These are phyloP conservation scores for Candida oleophila DNA, from an alignment of 805 yeast species.

Conservation along the genomic window DNA sequence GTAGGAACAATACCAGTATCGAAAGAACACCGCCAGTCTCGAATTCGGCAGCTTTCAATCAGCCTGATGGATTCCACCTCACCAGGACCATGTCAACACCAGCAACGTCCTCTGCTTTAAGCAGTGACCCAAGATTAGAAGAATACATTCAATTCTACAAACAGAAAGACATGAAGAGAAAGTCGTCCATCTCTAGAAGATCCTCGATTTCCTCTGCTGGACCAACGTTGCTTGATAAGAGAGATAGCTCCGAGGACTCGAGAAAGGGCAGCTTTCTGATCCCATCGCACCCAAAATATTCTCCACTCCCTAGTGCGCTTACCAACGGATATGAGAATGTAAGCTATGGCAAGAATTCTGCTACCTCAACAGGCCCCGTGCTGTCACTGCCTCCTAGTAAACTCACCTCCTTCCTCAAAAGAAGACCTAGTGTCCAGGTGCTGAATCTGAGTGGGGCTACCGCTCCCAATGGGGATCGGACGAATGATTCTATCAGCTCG, in stretches of 20 bases:
- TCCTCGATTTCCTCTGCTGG: constrained; percentile 1
- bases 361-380: not conserved
- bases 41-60: not conserved
- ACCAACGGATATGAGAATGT: constrained; percentile 15
- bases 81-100: constrained; percentile 14
- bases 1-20: not conserved
- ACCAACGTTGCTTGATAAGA: not conserved
- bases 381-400: constrained; percentile 10
- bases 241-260: not conserved
- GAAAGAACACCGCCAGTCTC: constrained; percentile 1
- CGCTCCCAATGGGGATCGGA: constrained; percentile 16
- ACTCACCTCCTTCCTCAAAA: constrained; percentile 28
- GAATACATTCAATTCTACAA: constrained; percentile 36
- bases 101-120: not conserved
- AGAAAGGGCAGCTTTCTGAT: not conserved
- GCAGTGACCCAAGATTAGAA: constrained; percentile 31
- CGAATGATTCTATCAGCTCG: constrained; percentile 4
- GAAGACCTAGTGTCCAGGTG: constrained; percentile 11
- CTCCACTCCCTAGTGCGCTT: constrained; percentile 19
- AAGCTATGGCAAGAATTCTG: constrained; percentile 7
- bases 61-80: constrained; percentile 5
- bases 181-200: constrained; percentile 2
- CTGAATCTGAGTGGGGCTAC: constrained; percentile 3
- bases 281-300: constrained; percentile 8
- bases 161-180: constrained; percentile 16